These are phyloP conservation scores for Phaeotremella skinneri DNA, from an alignment of 768 basidiomycete genomes.

Conservation along the genomic window DNA sequence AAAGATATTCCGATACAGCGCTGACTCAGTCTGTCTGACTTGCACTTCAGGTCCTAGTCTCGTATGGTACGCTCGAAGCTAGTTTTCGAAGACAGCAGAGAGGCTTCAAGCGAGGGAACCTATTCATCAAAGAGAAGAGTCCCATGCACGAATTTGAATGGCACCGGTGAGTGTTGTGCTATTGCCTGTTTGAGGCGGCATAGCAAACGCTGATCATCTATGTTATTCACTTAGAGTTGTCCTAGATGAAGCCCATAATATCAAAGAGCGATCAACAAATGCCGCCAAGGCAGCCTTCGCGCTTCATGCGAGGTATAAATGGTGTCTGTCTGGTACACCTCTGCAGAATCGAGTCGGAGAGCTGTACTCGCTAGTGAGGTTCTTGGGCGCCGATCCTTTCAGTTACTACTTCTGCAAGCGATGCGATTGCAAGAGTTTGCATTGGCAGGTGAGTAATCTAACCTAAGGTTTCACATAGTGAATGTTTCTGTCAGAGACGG, in stretches of 20 bases:
- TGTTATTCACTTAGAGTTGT: slow-evolving; percentile 38
- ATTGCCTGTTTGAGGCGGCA: slow-evolving; percentile 60
- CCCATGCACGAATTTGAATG: slow-evolving; percentile 80
- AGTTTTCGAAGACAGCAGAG: slow-evolving; percentile 88
- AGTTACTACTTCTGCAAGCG: slow-evolving; percentile 59
- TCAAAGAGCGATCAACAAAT: slow-evolving; percentile 91
- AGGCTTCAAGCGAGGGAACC: slow-evolving; percentile 83
- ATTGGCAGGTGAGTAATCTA: slow-evolving; percentile 61
- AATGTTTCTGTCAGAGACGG: slow-evolving; percentile 9
- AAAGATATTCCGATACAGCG: slow-evolving; percentile 56
- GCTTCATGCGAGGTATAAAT: slow-evolving; percentile 71
- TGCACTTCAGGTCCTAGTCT: slow-evolving; percentile 39
- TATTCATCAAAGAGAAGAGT: slow-evolving; percentile 82
- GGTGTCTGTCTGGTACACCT: slow-evolving; percentile 97
- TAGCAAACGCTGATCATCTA: neutral
- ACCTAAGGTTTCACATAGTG: neutral
- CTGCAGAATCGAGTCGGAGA: slow-evolving; percentile 99
- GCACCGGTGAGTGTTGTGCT: slow-evolving; percentile 60
- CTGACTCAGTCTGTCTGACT: slow-evolving; percentile 7
- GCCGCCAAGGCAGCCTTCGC: slow-evolving; percentile 97
- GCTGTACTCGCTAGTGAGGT: slow-evolving; percentile 83
- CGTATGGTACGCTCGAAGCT: slow-evolving; percentile 87
- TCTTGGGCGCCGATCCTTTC: slow-evolving; percentile 78
- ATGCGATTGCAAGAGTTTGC: slow-evolving; percentile 90
- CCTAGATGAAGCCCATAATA: slow-evolving; percentile 95